Evolutionary conservation across 495 filamentous ascomycete genomes (phyloP), one percentile per base, ranked within the genome.

Genomic region (Talaromyces thailandensis): DNA sequence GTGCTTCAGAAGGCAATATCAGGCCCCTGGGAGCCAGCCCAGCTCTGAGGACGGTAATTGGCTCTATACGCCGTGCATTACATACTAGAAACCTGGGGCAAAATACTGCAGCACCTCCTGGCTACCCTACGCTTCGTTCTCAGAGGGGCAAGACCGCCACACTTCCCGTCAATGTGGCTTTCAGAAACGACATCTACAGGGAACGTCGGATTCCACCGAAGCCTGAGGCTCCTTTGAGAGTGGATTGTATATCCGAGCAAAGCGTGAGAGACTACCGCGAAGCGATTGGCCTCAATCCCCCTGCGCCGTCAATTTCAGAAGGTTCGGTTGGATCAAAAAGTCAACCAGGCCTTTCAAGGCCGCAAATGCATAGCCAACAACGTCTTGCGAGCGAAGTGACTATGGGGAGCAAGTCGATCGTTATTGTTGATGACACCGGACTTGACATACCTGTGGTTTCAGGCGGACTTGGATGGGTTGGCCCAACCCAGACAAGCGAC

Each of bases 41-140:
- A 12, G 86, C 91, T 1, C 87, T 98, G 79, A 91, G 86, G 71
- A 94, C 86, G 65, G 78, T 98, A 3, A 80, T 98, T 52, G 93
- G 93, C 0, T 92, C 88, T 64, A 90, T 98, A 35, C 88, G 90
- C 50, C 89, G 93, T 37, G 93, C 87, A n/a, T 71, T 97, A 56
- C 90, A 92, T 66, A 90, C 83, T 45, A 88, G 85, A 70, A 73
- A 82, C 65, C 66, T 73, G 65, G 68, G 68, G 3, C 75, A 79
- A 69, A 63, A 80, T 70, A 40, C 71, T 69, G 68, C 74, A 43
- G 73, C 76, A 24, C 75, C 72, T 26, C 74, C 77, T 61, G 75
- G 76, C 29, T 64, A 79, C 77, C 61, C 77, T 76, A 64, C 35
- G 58, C 64, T 16, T 58, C 70, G 25, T 43, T 67, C 56, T 29